A percentile compares a stretch with the other conserved stretches of the same genome.
phyloP scores from a whole-genome alignment of 1,139 yeast species.

The Schwanniomyces etchellsii region DNA sequence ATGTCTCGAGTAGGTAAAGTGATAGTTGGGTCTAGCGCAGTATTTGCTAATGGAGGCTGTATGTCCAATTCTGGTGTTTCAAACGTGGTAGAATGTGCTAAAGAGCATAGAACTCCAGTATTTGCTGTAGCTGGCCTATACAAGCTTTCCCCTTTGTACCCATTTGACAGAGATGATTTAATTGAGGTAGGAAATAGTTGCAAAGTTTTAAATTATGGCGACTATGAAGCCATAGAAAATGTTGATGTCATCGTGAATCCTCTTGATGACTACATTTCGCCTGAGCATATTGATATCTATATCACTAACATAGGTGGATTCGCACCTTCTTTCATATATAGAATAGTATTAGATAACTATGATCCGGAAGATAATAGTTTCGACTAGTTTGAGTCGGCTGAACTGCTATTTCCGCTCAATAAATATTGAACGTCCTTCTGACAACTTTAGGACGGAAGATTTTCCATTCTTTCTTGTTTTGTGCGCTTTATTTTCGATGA shows the following conservation, averaged over 20 bases:
- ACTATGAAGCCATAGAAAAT: constrained; percentile 57
- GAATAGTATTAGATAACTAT: constrained; percentile 93
- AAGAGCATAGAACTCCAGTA: constrained; percentile 90
- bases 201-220: constrained; percentile 68
- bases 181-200: constrained; percentile 95
- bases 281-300: constrained; percentile 90
- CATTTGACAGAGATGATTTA: constrained; percentile 82
- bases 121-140: constrained; percentile 92
- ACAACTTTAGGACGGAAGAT: background rate
- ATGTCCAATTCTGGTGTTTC: constrained; percentile 88
- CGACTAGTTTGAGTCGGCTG: no score
- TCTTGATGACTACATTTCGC: constrained; percentile 85
- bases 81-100: constrained; percentile 92
- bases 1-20: constrained; percentile 98
- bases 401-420: constrained; percentile 1
- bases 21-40: constrained; percentile 84
- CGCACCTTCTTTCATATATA: constrained; percentile 92
- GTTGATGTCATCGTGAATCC: constrained; percentile 84
- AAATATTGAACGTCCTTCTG: background rate
- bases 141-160: constrained; percentile 89
- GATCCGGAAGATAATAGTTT: constrained; percentile 74
- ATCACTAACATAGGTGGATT: constrained; percentile 95
- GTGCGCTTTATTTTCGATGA: background rate
- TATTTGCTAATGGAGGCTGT: constrained; percentile 95
- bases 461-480: background rate